phyloP scores from a whole-genome alignment of 1,139 yeast genomes.

The Zygosaccharomyces pseudobailii region DNA sequence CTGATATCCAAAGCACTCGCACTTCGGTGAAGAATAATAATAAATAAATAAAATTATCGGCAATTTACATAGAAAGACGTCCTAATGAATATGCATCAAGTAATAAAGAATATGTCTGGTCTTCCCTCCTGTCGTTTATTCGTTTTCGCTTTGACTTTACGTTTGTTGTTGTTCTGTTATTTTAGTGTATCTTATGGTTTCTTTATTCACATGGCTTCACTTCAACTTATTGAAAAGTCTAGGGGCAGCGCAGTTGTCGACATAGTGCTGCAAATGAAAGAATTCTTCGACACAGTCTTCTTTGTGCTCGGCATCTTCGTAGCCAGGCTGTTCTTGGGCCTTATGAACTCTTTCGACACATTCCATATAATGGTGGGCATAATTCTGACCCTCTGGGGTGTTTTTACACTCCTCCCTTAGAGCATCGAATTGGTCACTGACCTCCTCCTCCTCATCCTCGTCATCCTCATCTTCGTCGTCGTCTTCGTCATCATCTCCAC shows the following conservation, averaged over 20 bases:
- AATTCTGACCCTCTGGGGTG: slow-evolving; percentile 64
- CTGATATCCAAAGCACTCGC: background rate
- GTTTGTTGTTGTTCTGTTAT: background rate
- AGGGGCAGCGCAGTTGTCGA: slow-evolving; percentile 91
- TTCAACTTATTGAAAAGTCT: slow-evolving; percentile 81
- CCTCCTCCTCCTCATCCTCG: slow-evolving; percentile 75
- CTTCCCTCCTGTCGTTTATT: slow-evolving; percentile 3
- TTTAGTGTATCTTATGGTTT: background rate
- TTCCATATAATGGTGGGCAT: slow-evolving; percentile 86
- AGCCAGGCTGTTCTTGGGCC: slow-evolving; percentile 77
- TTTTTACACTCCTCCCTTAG: slow-evolving; percentile 65
- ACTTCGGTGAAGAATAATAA: background rate
- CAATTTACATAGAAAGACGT: slow-evolving; percentile 1
- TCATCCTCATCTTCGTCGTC: slow-evolving; percentile 69
- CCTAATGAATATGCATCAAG: slow-evolving; percentile 6
- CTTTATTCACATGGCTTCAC: slow-evolving; percentile 37
- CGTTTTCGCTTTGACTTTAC: slow-evolving; percentile 2
- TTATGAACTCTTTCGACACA: slow-evolving; percentile 92
- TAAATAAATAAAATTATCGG: background rate
- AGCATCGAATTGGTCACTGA: slow-evolving; percentile 61
- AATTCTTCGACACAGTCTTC: slow-evolving; percentile 98
- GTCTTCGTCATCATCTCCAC: slow-evolving; percentile 39
- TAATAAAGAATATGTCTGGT: slow-evolving; percentile 1
- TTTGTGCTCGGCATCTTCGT: slow-evolving; percentile 74
- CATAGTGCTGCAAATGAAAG: slow-evolving; percentile 93